Evolutionary conservation across 176 grass and related monocot species (phyloP), one percentile per base, ranked within the genome.

Genomic region (Musa beccarii): DNA sequence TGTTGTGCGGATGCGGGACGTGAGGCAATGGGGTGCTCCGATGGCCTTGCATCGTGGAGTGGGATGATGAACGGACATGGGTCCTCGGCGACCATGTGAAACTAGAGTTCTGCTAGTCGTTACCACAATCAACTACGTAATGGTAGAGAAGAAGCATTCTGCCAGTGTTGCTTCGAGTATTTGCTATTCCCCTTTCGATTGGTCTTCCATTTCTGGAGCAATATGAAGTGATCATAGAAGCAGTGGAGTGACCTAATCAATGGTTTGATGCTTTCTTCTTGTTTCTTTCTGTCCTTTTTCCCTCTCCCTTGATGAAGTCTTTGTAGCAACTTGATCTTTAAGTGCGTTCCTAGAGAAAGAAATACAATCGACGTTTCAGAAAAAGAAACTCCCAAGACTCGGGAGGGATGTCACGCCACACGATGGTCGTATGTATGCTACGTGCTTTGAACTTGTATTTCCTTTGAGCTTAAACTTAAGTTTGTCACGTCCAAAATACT

Each of bases 21-120:
- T 2, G 83, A 84, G 51, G 34, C 84, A 9, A 83, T 80, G 26
- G 86, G 82, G 63, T 96, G 85, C 57, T 66, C 86, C 11, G 24
- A 83, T 26, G 80, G 83, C 24, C 52, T 87, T 14, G 89, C 82
- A 50, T 74, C 92, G 80, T 96, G 92, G 92, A 82, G 80, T 59
- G 79, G 86, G 73, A 87, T 96, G 89, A 75, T 89, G 25, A 76
- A 78, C 54, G 77, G 89, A 49, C 34, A 73, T 55, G 54, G 77
- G 79, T 54, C 87, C 66, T 84, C 84, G 22, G 34, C 89, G 15
- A 79, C 89, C 85, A 92, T 89, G 34, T 74, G 87, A 80, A 87
- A 17, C 52, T 82, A 82, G 84, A 61, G 16, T 61, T 61, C 57
- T 61, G 17, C 16, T 61, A 21, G 57, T 43, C 34, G 34, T 43